Evolutionary conservation across 2,329 filamentous ascomycete genomes (phyloP).

Genomic region (Gyromitra esculenta): DNA sequence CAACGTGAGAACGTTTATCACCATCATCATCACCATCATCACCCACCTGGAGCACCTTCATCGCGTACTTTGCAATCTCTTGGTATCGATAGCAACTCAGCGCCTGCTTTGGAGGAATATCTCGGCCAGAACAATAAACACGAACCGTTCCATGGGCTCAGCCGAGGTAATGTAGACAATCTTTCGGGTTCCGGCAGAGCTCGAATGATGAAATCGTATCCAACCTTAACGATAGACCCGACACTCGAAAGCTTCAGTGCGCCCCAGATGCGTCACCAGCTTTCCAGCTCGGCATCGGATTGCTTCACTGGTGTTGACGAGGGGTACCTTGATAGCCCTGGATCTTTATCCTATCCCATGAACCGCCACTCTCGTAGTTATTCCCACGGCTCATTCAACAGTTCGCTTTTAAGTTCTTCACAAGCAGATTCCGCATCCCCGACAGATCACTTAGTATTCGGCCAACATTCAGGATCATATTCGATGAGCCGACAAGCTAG

Average conservation of each 20-base stretch:
- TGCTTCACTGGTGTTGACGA: constrained; percentile 39
- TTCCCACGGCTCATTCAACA: constrained; percentile 40
- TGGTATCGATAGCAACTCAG: constrained; percentile 7
- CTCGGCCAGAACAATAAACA: constrained; percentile 34
- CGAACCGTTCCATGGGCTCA: constrained; percentile 42
- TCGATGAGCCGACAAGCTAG: constrained; percentile 48
- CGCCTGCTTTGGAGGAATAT: constrained; percentile 32
- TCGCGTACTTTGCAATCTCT: constrained; percentile 29
- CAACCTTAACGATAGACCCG: constrained; percentile 16
- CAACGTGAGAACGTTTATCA: constrained; percentile 2
- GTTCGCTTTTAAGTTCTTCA: constrained; percentile 40
- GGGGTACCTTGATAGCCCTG: constrained; percentile 30
- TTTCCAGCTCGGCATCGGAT: constrained; percentile 34
- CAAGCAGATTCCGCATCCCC: constrained; percentile 40
- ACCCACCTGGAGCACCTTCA: constrained; percentile 13
- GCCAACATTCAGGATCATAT: constrained; percentile 20
- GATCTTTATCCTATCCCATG: constrained; percentile 40
- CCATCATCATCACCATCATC: neutral
- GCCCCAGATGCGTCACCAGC: constrained; percentile 42
- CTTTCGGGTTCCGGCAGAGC: constrained; percentile 11
- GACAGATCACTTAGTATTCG: constrained; percentile 25
- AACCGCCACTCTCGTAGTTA: constrained; percentile 39
- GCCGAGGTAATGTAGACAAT: constrained; percentile 5
- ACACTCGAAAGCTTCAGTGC: constrained; percentile 23
- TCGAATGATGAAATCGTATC: constrained; percentile 24